These are phyloP conservation scores for Aureoboletus auriporus DNA, from an alignment of 768 basidiomycete species.

Conservation along the genomic window DNA sequence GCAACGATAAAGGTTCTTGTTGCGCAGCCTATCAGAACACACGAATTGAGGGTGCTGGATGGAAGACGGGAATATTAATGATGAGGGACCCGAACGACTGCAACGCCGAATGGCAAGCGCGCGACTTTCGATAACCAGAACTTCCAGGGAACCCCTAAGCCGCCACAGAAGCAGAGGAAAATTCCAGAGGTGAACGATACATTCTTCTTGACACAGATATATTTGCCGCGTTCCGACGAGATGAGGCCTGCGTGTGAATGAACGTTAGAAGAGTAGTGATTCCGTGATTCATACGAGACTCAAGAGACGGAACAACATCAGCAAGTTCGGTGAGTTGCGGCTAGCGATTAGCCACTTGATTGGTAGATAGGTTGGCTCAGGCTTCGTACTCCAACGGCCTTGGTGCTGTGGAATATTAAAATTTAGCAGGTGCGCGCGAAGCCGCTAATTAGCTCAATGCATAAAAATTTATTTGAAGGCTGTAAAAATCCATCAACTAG, in stretches of 20 bases:
- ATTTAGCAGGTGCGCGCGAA: conserved; percentile 3
- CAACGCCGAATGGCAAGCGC: conserved; percentile 17
- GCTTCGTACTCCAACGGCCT: conserved; percentile 1
- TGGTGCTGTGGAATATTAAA: neutral
- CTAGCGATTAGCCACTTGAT: neutral
- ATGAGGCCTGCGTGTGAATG: conserved; percentile 17
- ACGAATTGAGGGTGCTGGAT: neutral
- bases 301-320: conserved; percentile 3
- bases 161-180: conserved; percentile 26
- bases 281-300: conserved; percentile 7
- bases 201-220: conserved; percentile 17
- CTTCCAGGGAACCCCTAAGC: conserved; percentile 17
- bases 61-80: neutral
- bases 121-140: conserved; percentile 22
- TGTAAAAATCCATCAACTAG: conserved; percentile 6
- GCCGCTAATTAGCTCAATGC: conserved; percentile 9
- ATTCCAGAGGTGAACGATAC: conserved; percentile 18
- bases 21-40: too few species aligned
- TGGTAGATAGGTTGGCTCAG: neutral
- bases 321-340: neutral
- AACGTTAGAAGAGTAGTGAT: conserved; percentile 8
- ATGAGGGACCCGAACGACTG: neutral
- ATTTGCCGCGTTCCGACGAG: conserved; percentile 11
- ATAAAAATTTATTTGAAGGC: conserved; percentile 4
- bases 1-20: neutral